These are phyloP conservation scores for Chrysoporthe puriensis DNA, from an alignment of 2,329 filamentous ascomycete species.

Conservation along the genomic window DNA sequence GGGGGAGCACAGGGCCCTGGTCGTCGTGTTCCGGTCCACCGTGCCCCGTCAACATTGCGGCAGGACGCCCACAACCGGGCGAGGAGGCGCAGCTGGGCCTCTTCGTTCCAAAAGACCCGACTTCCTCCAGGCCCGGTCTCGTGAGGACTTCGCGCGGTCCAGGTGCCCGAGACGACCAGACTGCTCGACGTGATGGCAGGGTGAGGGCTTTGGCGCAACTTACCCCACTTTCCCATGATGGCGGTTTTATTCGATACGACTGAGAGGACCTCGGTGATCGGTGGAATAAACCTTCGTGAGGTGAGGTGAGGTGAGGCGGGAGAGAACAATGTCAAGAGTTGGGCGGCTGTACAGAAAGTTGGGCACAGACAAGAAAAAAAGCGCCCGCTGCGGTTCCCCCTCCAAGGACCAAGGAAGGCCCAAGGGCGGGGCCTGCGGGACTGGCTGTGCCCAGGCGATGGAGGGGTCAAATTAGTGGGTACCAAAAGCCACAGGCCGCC, in stretches of 20 bases:
- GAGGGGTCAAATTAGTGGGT: background rate
- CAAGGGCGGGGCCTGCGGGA: no score
- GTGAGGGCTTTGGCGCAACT: conserved; percentile 18
- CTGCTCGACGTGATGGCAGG: background rate
- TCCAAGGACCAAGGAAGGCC: no score
- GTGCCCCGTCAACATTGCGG: background rate
- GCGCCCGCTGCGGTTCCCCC: background rate
- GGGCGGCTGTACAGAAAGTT: conserved; percentile 13
- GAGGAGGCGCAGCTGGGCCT: background rate
- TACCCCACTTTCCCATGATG: conserved; percentile 30
- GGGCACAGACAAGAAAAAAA: conserved; percentile 10
- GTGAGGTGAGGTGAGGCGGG: background rate
- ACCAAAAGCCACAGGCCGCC: background rate
- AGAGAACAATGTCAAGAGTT: conserved; percentile 17
- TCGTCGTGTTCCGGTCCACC: background rate
- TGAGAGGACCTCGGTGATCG: background rate
- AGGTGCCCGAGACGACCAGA: background rate
- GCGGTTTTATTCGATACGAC: background rate
- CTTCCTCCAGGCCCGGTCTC: background rate
- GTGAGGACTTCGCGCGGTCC: background rate
- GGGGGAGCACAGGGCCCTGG: background rate
- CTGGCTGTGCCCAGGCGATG: background rate
- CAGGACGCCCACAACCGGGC: background rate
- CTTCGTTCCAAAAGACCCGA: background rate
- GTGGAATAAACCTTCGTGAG: background rate